A percentile compares a stretch with the other conserved stretches of the same genome.
phyloP scores from a whole-genome alignment of 2,329 filamentous ascomycete species.

The Cladosporium velox region DNA sequence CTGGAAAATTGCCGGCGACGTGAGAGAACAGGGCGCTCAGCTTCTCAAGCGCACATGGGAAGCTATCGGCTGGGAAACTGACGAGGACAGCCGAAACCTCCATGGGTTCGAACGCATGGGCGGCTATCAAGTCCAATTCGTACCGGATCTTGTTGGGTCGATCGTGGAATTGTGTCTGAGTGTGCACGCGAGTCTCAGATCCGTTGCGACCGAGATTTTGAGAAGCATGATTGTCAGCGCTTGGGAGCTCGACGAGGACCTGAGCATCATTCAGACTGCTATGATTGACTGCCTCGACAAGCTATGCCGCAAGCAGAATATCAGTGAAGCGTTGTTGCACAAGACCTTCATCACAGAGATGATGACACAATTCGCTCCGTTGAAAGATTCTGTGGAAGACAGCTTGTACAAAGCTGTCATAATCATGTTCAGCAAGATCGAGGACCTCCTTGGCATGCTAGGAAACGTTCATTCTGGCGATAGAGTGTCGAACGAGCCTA shows the following conservation, averaged over 20 bases:
- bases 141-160: slow-evolving; percentile 84
- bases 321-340: slow-evolving; percentile 86
- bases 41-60: slow-evolving; percentile 86
- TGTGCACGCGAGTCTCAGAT: slow-evolving; percentile 86
- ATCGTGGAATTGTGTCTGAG: slow-evolving; percentile 94
- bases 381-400: slow-evolving; percentile 68
- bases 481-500: slow-evolving; percentile 63
- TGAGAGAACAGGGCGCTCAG: slow-evolving; percentile 86
- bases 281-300: slow-evolving; percentile 92
- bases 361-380: slow-evolving; percentile 73
- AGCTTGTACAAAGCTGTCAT: slow-evolving; percentile 74
- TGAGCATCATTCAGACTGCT: slow-evolving; percentile 89
- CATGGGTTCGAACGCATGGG: slow-evolving; percentile 85
- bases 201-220: slow-evolving; percentile 87
- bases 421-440: slow-evolving; percentile 78
- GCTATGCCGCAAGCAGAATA: slow-evolving; percentile 75
- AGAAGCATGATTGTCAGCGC: slow-evolving; percentile 99
- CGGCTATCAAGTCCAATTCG: slow-evolving; percentile 97
- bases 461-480: slow-evolving; percentile 84
- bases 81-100: slow-evolving; percentile 70
- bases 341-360: slow-evolving; percentile 91
- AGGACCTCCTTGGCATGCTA: slow-evolving; percentile 87
- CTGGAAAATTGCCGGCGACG: slow-evolving; percentile 98
- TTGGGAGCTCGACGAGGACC: slow-evolving; percentile 91
- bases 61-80: slow-evolving; percentile 94